Percentiles rank a stretch among this genome's conserved stretches.
Evolutionary conservation across 2,329 filamentous ascomycete species (phyloP).

Genomic region (Fusarium duplospermum): DNA sequence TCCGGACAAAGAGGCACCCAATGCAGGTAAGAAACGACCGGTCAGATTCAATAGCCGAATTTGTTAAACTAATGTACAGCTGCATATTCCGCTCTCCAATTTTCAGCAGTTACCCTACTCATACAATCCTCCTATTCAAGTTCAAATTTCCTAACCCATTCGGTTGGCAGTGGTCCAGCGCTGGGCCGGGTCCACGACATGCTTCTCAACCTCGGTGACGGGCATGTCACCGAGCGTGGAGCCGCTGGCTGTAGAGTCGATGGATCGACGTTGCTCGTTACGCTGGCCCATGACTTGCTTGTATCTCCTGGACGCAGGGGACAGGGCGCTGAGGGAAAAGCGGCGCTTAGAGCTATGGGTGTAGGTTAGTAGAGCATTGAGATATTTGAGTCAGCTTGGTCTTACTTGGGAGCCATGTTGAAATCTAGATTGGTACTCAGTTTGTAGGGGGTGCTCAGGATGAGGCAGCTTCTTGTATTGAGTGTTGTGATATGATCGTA

Average conservation of each 20-base stretch:
- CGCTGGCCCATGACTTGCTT: conserved; percentile 20
- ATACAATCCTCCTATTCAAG: neutral
- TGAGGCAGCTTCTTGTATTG: neutral
- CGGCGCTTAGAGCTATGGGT: conserved; percentile 3
- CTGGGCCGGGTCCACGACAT: conserved; percentile 14
- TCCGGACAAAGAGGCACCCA: neutral
- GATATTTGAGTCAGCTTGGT: neutral
- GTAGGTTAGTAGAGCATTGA: neutral
- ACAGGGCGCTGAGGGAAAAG: conserved; percentile 18
- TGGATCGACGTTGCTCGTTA: neutral
- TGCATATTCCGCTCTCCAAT: neutral
- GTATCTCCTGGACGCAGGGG: conserved; percentile 15
- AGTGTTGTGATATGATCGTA: neutral
- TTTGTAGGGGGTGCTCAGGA: neutral
- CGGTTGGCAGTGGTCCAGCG: conserved; percentile 30
- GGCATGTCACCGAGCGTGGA: conserved; percentile 15
- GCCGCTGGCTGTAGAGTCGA: conserved; percentile 6
- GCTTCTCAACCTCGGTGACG: conserved; percentile 7
- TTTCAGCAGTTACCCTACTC: neutral
- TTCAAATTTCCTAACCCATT: neutral
- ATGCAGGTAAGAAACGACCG: neutral
- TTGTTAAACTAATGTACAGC: neutral
- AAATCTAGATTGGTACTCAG: neutral
- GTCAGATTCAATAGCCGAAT: neutral
- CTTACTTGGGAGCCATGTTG: conserved; percentile 20